Evolutionary conservation across 2,329 filamentous ascomycete genomes (phyloP).

Genomic region (Microdochium bolleyi): DNA sequence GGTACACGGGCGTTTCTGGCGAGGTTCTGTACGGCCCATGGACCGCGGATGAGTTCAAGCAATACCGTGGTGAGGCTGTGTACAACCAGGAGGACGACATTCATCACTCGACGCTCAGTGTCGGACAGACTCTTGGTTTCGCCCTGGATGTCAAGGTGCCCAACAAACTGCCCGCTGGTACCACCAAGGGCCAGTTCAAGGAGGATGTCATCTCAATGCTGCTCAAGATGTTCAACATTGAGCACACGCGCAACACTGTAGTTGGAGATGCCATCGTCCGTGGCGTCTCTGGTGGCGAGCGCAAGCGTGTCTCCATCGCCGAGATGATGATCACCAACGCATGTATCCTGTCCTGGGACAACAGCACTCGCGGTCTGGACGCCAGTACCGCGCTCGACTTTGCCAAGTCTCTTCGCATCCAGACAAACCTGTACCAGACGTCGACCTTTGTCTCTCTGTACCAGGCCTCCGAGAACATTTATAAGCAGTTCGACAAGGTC

Average conservation of each 20-base stretch:
- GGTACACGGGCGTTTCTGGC: slow-evolving; percentile 49
- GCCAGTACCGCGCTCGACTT: slow-evolving; percentile 62
- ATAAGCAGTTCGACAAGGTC: slow-evolving; percentile 74
- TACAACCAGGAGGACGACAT: slow-evolving; percentile 86
- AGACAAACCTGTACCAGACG: slow-evolving; percentile 78
- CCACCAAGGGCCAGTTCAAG: slow-evolving; percentile 69
- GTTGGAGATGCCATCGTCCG: slow-evolving; percentile 77
- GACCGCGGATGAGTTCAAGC: slow-evolving; percentile 60
- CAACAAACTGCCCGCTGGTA: slow-evolving; percentile 66
- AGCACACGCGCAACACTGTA: slow-evolving; percentile 77
- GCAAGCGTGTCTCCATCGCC: slow-evolving; percentile 74
- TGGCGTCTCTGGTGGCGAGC: slow-evolving; percentile 72
- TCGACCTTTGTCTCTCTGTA: slow-evolving; percentile 83
- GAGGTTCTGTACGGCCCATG: slow-evolving; percentile 74
- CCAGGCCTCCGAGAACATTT: slow-evolving; percentile 78
- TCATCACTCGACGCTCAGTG: slow-evolving; percentile 77
- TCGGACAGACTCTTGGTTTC: slow-evolving; percentile 80
- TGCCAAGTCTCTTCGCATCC: slow-evolving; percentile 62
- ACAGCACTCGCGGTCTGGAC: slow-evolving; percentile 62
- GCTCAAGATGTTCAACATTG: slow-evolving; percentile 89
- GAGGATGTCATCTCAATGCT: slow-evolving; percentile 65
- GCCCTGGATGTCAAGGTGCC: slow-evolving; percentile 81
- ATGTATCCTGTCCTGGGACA: slow-evolving; percentile 69
- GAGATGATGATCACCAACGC: slow-evolving; percentile 74
- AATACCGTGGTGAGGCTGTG: slow-evolving; percentile 73